Evolutionary conservation across 257 asterid species (phyloP), one percentile per base, ranked within the genome.

Genomic region (Nicotiana attenuata): DNA sequence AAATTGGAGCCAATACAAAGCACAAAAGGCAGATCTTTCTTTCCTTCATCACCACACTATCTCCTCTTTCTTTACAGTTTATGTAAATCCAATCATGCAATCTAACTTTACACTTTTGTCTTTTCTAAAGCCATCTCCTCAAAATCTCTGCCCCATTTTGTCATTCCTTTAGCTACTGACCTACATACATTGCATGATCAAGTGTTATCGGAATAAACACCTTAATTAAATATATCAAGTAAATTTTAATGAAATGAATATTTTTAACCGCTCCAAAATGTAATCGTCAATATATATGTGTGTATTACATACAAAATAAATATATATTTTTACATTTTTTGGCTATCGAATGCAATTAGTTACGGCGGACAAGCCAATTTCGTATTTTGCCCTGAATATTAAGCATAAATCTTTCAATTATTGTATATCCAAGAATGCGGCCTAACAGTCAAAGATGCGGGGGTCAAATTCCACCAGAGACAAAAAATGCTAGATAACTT

Each of bases 61-160:
- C 20, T 47, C 24, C 60, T 20, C 59, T 73, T 47, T 13, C 61
- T 20, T n/a, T 69, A 71, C 14, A 31, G 16, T 31, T 38, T 73
- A 7, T 73, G 3, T 71, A 71, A 45, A 56, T 22, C 61, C 79
- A 73, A 73, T 73, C 79, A 47, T 73, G 61, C 41, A 73, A 45
- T 20, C 61, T 73, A 73, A 73, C 79, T 73, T 71, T 73, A 73
- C 79, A 73, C 79, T 73, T 56, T 71, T 73, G 79, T 47, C 79
- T 73, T 73, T 73, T 73, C 78, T 73, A 47, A 20, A 73, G 78
- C 78, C 38, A 6, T 52, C 57, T 52, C 78, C 78, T 73, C 60
- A 73, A 73, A 24, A 73, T 73, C 61, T 73, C 41, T 22, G 61
- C 61, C 79, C 61, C 41, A 47, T 73, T 73, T 47, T 73, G 79